Evolutionary conservation across 139 green algal genomes (phyloP).

Genomic region (Chlorella sp.): DNA sequence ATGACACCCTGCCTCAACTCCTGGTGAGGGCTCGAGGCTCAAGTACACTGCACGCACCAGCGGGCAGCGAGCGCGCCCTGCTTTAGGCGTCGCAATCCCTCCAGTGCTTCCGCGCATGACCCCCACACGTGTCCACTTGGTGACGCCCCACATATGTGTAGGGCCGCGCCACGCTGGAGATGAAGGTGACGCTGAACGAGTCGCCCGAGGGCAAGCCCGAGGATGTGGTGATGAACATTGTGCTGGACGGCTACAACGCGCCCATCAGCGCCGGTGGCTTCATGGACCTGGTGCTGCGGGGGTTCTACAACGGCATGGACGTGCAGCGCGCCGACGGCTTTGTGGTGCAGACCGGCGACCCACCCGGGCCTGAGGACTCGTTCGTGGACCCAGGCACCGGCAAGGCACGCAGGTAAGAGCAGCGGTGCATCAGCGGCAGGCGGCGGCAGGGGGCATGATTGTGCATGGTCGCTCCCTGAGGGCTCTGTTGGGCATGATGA

Average conservation of each 20-base stretch:
- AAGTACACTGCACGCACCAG: too few species aligned
- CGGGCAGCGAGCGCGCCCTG: too few species aligned
- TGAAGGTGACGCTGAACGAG: slow-evolving; percentile 68
- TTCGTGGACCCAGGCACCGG: slow-evolving; percentile 53
- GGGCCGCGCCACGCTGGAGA: slow-evolving; percentile 89
- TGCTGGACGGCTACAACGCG: slow-evolving; percentile 95
- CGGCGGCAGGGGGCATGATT: too few species aligned
- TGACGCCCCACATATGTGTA: too few species aligned
- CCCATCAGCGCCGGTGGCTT: slow-evolving; percentile 91
- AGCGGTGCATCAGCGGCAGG: too few species aligned
- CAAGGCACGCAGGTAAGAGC: slow-evolving; percentile 45
- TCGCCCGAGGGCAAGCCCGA: slow-evolving; percentile 51
- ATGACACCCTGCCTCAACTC: slow-evolving; percentile 81
- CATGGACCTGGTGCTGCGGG: slow-evolving; percentile 81
- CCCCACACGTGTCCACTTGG: too few species aligned
- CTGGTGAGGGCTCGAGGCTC: slow-evolving; percentile 74
- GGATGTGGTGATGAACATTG: slow-evolving; percentile 50
- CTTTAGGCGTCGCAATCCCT: too few species aligned
- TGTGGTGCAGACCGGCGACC: slow-evolving; percentile 96
- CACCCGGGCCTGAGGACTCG: slow-evolving; percentile 46
- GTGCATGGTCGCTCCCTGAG: too few species aligned
- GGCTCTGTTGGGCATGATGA: too few species aligned
- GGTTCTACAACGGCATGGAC: slow-evolving; percentile 96
- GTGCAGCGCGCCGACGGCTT: slow-evolving; percentile 96
- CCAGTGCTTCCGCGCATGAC: too few species aligned